A percentile compares a stretch with the other conserved stretches of the same genome.
phyloP scores from a whole-genome alignment of 495 filamentous ascomycete genomes.

The Clavariopsis aquatica region DNA sequence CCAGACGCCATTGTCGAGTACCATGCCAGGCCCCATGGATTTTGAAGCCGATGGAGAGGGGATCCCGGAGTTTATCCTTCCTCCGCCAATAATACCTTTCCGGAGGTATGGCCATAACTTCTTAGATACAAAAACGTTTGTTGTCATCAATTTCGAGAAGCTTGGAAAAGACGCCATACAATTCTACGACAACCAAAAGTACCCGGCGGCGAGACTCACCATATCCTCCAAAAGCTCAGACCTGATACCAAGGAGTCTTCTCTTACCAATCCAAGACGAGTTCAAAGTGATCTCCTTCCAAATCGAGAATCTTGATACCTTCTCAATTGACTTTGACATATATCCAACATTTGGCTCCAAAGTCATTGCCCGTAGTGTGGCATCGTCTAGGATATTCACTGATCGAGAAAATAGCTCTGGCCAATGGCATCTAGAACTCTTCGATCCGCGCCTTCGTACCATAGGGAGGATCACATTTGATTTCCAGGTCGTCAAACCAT shows the following conservation, averaged over 20 bases:
- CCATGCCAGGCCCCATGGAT: slow-evolving; percentile 60
- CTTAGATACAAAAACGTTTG: slow-evolving; percentile 91
- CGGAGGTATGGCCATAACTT: slow-evolving; percentile 97
- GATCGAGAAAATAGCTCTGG: slow-evolving; percentile 73
- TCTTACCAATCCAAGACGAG: slow-evolving; percentile 95
- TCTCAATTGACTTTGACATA: slow-evolving; percentile 94
- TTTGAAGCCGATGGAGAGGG: slow-evolving; percentile 78
- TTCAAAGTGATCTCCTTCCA: slow-evolving; percentile 91
- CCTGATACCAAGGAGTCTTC: slow-evolving; percentile 90
- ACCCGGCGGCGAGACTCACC: slow-evolving; percentile 90
- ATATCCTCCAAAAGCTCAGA: slow-evolving; percentile 96
- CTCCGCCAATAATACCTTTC: slow-evolving; percentile 92
- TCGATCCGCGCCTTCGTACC: slow-evolving; percentile 87
- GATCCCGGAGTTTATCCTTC: slow-evolving; percentile 88
- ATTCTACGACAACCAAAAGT: slow-evolving; percentile 94
- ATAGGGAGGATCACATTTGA: slow-evolving; percentile 93
- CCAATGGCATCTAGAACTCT: slow-evolving; percentile 79
- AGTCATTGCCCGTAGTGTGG: slow-evolving; percentile 93
- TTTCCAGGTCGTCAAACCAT: slow-evolving; percentile 95
- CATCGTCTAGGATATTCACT: slow-evolving; percentile 80
- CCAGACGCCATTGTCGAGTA: slow-evolving; percentile 43
- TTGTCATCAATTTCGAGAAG: slow-evolving; percentile 84
- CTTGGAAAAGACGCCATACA: slow-evolving; percentile 67
- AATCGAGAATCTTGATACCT: slow-evolving; percentile 86
- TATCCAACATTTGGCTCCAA: slow-evolving; percentile 97